These are phyloP conservation scores for Peronosclerospora sorghi DNA, from an alignment of 352 stramenopile species.

Conservation along the genomic window DNA sequence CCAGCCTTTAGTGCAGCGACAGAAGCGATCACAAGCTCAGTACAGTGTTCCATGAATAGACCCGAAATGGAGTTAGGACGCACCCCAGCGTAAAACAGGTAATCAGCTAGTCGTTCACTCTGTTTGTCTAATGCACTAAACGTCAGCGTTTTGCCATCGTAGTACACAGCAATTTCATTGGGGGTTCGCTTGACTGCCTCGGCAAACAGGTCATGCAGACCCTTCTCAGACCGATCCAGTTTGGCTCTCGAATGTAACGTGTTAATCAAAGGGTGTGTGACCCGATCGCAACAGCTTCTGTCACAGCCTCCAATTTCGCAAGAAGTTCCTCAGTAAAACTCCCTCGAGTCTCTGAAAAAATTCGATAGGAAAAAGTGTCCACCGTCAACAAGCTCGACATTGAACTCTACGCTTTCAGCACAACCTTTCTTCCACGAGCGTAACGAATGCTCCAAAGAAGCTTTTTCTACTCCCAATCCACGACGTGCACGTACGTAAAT, in stretches of 20 bases:
- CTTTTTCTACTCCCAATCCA: slow-evolving; percentile 28
- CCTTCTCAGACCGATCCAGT: slow-evolving; percentile 54
- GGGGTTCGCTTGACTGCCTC: too few relatives aligned
- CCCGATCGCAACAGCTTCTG: slow-evolving; percentile 26
- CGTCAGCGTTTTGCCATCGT: slow-evolving; percentile 47
- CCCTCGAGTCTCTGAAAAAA: slow-evolving; percentile 13
- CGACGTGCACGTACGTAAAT: slow-evolving; percentile 46
- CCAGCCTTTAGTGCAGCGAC: slow-evolving; percentile 86
- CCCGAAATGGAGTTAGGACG: too few relatives aligned
- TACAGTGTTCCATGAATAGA: slow-evolving; percentile 88
- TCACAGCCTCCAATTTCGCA: slow-evolving; percentile 27
- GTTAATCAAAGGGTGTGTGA: slow-evolving; percentile 35
- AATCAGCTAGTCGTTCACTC: slow-evolving; percentile 65
- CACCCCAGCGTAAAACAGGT: slow-evolving; percentile 50
- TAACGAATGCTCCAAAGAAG: slow-evolving; percentile 26
- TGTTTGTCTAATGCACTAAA: slow-evolving; percentile 59
- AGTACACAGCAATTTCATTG: too few relatives aligned
- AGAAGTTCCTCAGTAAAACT: slow-evolving; percentile 29
- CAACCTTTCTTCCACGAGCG: slow-evolving; percentile 26
- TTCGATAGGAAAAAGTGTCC: slow-evolving; percentile 57
- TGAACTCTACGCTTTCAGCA: slow-evolving; percentile 13
- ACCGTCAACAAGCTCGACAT: slow-evolving; percentile 37
- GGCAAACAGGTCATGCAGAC: slow-evolving; percentile 74
- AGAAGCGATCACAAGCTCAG: slow-evolving; percentile 87
- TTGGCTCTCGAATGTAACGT: slow-evolving; percentile 36